Percentiles rank a stretch among this genome's conserved stretches.
Conservation (phyloP, 2,329 filamentous ascomycete species). For the Hymenoscyphus scutula region DNA sequence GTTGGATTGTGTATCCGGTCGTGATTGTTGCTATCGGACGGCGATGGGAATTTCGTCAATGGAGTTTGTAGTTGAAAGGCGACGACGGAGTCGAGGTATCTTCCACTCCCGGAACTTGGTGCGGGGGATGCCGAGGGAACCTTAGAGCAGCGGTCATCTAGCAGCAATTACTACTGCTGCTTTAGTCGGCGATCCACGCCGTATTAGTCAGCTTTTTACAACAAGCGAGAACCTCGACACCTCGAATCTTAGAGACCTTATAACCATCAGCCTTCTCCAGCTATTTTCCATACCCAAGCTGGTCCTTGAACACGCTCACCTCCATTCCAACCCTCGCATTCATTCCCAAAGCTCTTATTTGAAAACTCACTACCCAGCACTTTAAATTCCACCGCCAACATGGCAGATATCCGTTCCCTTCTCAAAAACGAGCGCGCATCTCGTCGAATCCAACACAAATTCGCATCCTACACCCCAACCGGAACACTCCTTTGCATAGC, state of each 20-base stretch:
- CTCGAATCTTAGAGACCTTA: slow-evolving; percentile 9
- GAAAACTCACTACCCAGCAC: neutral
- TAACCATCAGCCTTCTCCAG: slow-evolving; percentile 2
- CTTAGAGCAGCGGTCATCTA: neutral
- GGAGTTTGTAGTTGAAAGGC: slow-evolving; percentile 13
- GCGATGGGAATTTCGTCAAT: slow-evolving; percentile 3
- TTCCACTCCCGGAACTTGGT: slow-evolving; percentile 10
- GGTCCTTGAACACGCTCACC: neutral
- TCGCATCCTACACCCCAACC: slow-evolving; percentile 64
- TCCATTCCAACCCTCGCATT: slow-evolving; percentile 2
- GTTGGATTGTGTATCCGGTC: neutral
- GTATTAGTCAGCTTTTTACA: slow-evolving; percentile 9
- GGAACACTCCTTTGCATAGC: slow-evolving; percentile 67
- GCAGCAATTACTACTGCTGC: neutral
- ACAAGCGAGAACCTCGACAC: slow-evolving; percentile 3
- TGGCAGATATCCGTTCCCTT: slow-evolving; percentile 78
- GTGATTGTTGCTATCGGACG: slow-evolving; percentile 9
- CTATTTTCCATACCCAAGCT: neutral
- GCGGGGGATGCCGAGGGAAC: slow-evolving; percentile 12
- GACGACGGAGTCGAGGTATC: slow-evolving; percentile 7
- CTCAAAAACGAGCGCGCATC: slow-evolving; percentile 74
- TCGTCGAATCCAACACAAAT: slow-evolving; percentile 68
- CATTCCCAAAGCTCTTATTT: neutral
- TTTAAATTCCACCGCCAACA: slow-evolving; percentile 37
- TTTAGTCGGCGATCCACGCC: neutral